A percentile compares a stretch with the other conserved stretches of the same genome.
Conservation (phyloP, 2,329 filamentous ascomycete genomes). For the Lizonia empirigonia region DNA sequence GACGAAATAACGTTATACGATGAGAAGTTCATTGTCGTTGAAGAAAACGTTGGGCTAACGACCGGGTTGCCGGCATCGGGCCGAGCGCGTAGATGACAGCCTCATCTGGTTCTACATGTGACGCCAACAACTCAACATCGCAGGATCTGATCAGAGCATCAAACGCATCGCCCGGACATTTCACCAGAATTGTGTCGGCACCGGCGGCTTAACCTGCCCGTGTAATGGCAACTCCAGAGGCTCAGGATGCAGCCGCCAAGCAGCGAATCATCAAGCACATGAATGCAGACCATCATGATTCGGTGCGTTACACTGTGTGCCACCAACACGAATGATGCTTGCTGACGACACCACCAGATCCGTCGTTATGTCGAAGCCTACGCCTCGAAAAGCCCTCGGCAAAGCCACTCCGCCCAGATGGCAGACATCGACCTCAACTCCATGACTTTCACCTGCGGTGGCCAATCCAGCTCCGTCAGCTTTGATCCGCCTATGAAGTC, state of each 20-base stretch:
- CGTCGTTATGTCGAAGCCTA: constrained; percentile 78
- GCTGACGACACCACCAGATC: constrained; percentile 51
- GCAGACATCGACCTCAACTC: constrained; percentile 67
- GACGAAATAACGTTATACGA: not conserved
- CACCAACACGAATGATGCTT: not conserved
- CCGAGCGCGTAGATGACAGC: constrained; percentile 5
- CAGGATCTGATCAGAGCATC: constrained; percentile 3
- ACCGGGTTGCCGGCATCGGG: constrained; percentile 20
- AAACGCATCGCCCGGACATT: constrained; percentile 1
- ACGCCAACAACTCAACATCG: constrained; percentile 11
- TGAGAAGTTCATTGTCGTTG: not conserved
- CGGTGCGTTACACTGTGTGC: constrained; percentile 49
- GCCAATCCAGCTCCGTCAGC: constrained; percentile 60
- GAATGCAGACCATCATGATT: constrained; percentile 80
- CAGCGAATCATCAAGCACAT: constrained; percentile 78
- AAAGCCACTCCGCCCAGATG: constrained; percentile 65
- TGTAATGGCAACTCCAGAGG: constrained; percentile 38
- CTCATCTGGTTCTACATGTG: constrained; percentile 7
- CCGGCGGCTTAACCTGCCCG: not conserved
- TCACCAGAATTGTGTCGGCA: not conserved
- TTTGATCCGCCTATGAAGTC: constrained; percentile 73
- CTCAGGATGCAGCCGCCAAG: constrained; percentile 58
- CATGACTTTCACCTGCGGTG: constrained; percentile 65
- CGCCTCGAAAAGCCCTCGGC: constrained; percentile 60
- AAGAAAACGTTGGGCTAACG: constrained; percentile 10